Evolutionary conservation across 208 protist genomes (phyloP).

Genomic region (Acanthamoeba pearcei): DNA sequence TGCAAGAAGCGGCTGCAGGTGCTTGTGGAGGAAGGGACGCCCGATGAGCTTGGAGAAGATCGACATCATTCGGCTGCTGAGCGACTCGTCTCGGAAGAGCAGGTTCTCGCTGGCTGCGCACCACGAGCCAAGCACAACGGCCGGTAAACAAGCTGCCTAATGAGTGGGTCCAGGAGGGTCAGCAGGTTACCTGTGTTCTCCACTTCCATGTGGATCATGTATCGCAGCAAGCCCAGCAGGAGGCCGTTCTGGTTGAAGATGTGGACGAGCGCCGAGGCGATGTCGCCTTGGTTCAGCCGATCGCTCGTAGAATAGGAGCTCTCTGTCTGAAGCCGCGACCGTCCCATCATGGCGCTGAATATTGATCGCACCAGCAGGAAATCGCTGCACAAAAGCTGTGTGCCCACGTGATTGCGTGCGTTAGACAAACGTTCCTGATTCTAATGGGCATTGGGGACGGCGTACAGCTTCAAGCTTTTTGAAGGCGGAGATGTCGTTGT

Average conservation of each 20-base stretch:
- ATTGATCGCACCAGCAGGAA: conserved; percentile 62
- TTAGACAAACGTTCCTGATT: background rate
- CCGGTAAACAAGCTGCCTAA: too few relatives aligned
- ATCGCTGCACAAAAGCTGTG: conserved; percentile 62
- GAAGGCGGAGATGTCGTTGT: conserved; percentile 72
- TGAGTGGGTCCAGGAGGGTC: background rate
- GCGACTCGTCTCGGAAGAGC: conserved; percentile 59
- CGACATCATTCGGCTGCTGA: conserved; percentile 60
- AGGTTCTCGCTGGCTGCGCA: conserved; percentile 32
- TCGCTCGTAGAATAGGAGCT: conserved; percentile 48
- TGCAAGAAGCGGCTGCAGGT: conserved; percentile 12
- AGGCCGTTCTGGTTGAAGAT: conserved; percentile 68
- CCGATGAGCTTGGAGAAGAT: conserved; percentile 60
- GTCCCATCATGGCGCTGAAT: conserved; percentile 47
- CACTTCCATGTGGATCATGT: conserved; percentile 67
- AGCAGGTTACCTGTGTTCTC: conserved; percentile 39
- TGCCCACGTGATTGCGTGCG: background rate
- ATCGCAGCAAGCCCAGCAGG: conserved; percentile 24
- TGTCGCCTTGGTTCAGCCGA: conserved; percentile 40
- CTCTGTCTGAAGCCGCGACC: conserved; percentile 24
- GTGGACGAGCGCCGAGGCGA: conserved; percentile 50
- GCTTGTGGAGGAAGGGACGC: conserved; percentile 25
- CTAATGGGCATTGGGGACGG: background rate
- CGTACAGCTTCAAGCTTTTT: conserved; percentile 63
- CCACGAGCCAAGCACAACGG: background rate